Base-by-base conservation (phyloP, 75 land plant genomes). In the Picea sitchensis region DNA sequence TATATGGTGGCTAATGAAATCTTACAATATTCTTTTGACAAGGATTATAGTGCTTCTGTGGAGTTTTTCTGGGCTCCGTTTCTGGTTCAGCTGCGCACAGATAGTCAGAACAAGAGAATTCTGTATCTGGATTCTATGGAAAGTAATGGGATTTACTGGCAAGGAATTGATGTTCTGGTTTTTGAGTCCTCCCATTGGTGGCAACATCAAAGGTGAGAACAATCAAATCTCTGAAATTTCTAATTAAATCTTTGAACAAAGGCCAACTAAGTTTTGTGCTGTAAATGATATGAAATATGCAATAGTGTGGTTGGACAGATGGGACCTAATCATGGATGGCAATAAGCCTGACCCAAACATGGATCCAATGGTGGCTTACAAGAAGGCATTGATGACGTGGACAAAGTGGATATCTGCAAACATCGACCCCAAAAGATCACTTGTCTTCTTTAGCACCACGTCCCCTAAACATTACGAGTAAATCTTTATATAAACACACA, bases 151-250 rank as follows among this genome's bases (percentile, higher is more conserved):
- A 81, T 64, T 34, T 80, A 81, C 51, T 90, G 92, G 92, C 83
- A 82, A 78, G 87, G 86, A 64, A 87, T 77, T 59, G 87, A 90
- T 63, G 36, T 85, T 64, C 88, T 93, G 32, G 87, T 93, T 76
- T 90, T 90, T 75, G 92, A 90, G 76, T 88, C 95, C 11, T 92
- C 92, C 65, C 95, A 93, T 61, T 93, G 95, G 95, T 93, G 95
- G 95, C 31, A 23, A 26, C 14, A 65, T 32, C 1, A 36, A 36
- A 2, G 2, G 38, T 36, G 38, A 36, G 38, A 36, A 2, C 38
- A 36, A 36, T 36, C 38, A 36, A 0, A 36, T 2, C 38, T 36
- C 1, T 36, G 38, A 36, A 36, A 1, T 36, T 36, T 36, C 38
- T 36, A 36, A 36, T 2, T 36, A 36, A 36, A 36, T 1, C 2